Conservation (phyloP, 495 filamentous ascomycete species). For the Penicillium steckii region DNA sequence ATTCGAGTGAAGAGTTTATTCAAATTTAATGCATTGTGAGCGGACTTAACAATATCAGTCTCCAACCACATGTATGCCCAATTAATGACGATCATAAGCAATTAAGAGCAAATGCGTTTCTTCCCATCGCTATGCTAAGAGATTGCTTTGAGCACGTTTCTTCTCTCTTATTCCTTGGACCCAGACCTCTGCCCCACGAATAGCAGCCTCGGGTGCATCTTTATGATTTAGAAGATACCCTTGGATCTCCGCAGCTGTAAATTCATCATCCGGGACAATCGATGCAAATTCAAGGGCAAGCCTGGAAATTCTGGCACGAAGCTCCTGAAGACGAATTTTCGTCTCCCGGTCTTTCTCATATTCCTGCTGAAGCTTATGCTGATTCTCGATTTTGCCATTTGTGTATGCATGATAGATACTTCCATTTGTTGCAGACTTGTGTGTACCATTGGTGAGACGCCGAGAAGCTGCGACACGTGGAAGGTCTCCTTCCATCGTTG, state of each 20-base stretch:
- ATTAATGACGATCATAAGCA: neutral
- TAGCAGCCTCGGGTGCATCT: conserved; percentile 56
- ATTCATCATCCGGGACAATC: conserved; percentile 59
- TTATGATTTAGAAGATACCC: conserved; percentile 72
- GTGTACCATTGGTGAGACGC: neutral
- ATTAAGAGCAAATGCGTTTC: neutral
- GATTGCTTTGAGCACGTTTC: conserved; percentile 29
- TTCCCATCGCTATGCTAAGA: neutral
- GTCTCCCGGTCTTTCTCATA: neutral
- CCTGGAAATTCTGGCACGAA: conserved; percentile 28
- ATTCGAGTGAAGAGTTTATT: neutral
- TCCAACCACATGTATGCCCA: neutral
- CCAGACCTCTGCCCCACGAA: conserved; percentile 57
- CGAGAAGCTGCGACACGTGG: conserved; percentile 1
- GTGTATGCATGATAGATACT: neutral
- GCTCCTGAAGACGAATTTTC: conserved; percentile 4
- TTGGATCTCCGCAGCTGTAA: conserved; percentile 77
- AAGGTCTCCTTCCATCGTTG: conserved; percentile 27
- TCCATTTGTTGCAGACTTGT: neutral
- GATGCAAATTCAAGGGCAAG: conserved; percentile 59
- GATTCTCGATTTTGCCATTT: neutral
- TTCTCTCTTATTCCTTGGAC: conserved; percentile 55
- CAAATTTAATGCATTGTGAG: too few species aligned
- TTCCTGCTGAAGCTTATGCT: conserved; percentile 1
- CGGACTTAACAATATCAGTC: neutral